Evolutionary conservation across 345 rosid genomes (phyloP), one percentile per base, ranked within the genome.

Genomic region (Pelargonium nanum): DNA sequence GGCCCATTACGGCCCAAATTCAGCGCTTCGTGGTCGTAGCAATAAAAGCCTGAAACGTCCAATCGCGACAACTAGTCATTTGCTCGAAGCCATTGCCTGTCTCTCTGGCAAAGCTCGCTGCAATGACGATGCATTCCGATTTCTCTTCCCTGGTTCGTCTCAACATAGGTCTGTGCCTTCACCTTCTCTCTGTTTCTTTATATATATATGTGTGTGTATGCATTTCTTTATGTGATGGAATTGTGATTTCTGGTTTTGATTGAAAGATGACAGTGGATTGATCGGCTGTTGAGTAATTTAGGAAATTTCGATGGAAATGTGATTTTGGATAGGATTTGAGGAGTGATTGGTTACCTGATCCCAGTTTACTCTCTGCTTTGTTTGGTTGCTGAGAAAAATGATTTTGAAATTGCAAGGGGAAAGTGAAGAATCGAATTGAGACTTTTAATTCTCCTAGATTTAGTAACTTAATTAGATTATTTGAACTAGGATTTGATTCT

Each of bases 71-170:
- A 6, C 1, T 9, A 6, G 48, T 40, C 48, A 15, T 40, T 28
- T 28, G 32, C 32, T 28, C 32, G 4, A 28, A 28, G 32, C 32
- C 7, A 28, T 28, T 40, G 48, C 16, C 15, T 40, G 48, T 40
- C 48, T 40, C 48, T 12, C 48, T 2, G 15, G 15, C 48, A 17
- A 40, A 40, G 48, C 48, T 40, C 48, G 48, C 57, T 48, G 66
- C 65, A 26, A 76, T 78, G 77, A 65, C 64, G 63, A 70, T 62
- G 65, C 66, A 44, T 16, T 58, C 75, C 62, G 67, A 76, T 63
- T 59, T 57, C 51, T 63, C 86, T 63, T 90, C 97, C 59, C 55
- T 79, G 45, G 71, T 87, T 72, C 92, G 85, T 60, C 97, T 87
- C 54, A 90, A 82, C 80, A 79, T 87, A 64, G 97, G 97, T 90